Conservation (phyloP, 495 filamentous ascomycete genomes). For the Penicillium soppii region DNA sequence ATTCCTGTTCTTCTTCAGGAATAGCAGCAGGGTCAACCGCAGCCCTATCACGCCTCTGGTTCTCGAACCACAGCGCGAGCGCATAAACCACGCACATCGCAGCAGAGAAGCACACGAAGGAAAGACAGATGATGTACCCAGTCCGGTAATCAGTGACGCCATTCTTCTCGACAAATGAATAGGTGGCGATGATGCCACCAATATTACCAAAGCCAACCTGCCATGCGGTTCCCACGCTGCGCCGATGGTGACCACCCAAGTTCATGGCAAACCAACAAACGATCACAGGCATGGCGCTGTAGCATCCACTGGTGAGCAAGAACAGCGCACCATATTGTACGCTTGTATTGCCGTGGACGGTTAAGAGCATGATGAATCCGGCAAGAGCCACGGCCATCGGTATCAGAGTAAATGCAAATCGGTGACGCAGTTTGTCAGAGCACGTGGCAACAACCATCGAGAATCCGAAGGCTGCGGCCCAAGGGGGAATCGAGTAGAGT, state of each 20-base stretch:
- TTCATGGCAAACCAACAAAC: constrained; percentile 97
- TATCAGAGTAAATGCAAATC: constrained; percentile 70
- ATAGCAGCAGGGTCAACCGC: constrained; percentile 19
- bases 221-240: constrained; percentile 82
- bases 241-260: constrained; percentile 79
- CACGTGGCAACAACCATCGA: constrained; percentile 69
- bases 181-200: constrained; percentile 89
- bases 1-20: constrained; percentile 30
- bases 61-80: constrained; percentile 58
- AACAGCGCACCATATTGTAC: constrained; percentile 75
- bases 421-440: constrained; percentile 68
- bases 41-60: constrained; percentile 56
- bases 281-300: constrained; percentile 76
- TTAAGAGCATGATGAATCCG: constrained; percentile 72
- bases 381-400: constrained; percentile 63
- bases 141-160: constrained; percentile 61
- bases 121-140: constrained; percentile 78
- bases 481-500: constrained; percentile 80
- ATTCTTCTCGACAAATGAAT: constrained; percentile 72
- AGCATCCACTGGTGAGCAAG: constrained; percentile 61
- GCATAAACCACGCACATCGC: constrained; percentile 62
- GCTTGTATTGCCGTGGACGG: constrained; percentile 53
- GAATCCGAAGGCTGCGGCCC: constrained; percentile 74
- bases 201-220: constrained; percentile 92
- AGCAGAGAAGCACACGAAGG: constrained; percentile 67